Percentiles rank a stretch among this genome's conserved stretches.
phyloP scores from a whole-genome alignment of 2,329 filamentous ascomycete genomes.

The Monosporascus sp. region DNA sequence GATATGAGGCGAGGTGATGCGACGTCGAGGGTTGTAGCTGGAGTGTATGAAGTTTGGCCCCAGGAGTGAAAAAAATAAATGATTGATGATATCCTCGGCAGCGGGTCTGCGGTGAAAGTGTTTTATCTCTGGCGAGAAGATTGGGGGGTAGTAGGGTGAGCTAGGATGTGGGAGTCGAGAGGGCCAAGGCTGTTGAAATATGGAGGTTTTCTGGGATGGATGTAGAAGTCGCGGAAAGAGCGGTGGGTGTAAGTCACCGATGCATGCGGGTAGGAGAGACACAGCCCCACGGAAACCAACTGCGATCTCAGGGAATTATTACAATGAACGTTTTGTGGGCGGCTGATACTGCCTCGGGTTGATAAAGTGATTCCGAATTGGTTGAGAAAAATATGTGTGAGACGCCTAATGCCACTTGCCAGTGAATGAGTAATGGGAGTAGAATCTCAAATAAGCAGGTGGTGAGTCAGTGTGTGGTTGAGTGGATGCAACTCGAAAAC shows the following conservation, averaged over 20 bases:
- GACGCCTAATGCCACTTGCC: no score
- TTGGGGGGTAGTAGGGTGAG: background rate
- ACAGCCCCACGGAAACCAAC: background rate
- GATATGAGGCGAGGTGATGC: no score
- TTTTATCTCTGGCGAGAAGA: background rate
- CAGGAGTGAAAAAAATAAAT: background rate
- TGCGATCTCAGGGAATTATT: background rate
- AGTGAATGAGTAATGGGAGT: background rate
- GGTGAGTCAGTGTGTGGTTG: background rate
- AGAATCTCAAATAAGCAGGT: background rate
- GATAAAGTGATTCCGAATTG: background rate
- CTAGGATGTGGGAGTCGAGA: background rate
- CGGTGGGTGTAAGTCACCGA: slow-evolving; percentile 7
- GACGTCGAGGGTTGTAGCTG: background rate
- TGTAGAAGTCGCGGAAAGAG: slow-evolving; percentile 6
- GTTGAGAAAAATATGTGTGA: background rate
- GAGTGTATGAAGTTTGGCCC: background rate
- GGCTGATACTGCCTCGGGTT: no score
- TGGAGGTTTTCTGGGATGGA: background rate
- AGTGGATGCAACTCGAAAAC: background rate
- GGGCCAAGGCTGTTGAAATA: background rate
- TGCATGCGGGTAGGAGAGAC: background rate
- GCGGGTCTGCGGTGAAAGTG: background rate
- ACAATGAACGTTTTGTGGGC: no score
- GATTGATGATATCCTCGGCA: background rate